phyloP scores from a whole-genome alignment of 129 eudicot species.

The Helianthus annuus region HanXRQr2.0-SUNRISE NC_035448.2:135805017-135805516 shows the following conservation, averaged over 20 bases:
- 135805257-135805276: conserved; percentile 90
- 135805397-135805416: conserved; percentile 52
- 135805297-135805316: conserved; percentile 85
- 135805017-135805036: background rate
- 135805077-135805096: background rate
- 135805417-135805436: background rate
- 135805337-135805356: conserved; percentile 62
- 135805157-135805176: conserved; percentile 98
- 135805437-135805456: conserved; percentile 12
- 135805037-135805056: background rate
- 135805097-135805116: background rate
- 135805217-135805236: conserved; percentile 96
- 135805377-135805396: conserved; percentile 65
- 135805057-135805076: background rate
- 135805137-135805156: conserved; percentile 43
- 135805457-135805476: background rate
- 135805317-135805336: conserved; percentile 87
- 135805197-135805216: conserved; percentile 95
- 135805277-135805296: conserved; percentile 86
- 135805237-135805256: conserved; percentile 95
- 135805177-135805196: conserved; percentile 98
- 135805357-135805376: conserved; percentile 66
- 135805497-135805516: background rate
- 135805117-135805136: background rate
- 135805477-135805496: background rate